Percentiles rank a stretch among this genome's conserved stretches.
Evolutionary conservation across 352 stramenopile species (phyloP).

Genomic region (Globisporangium lucens): DNA sequence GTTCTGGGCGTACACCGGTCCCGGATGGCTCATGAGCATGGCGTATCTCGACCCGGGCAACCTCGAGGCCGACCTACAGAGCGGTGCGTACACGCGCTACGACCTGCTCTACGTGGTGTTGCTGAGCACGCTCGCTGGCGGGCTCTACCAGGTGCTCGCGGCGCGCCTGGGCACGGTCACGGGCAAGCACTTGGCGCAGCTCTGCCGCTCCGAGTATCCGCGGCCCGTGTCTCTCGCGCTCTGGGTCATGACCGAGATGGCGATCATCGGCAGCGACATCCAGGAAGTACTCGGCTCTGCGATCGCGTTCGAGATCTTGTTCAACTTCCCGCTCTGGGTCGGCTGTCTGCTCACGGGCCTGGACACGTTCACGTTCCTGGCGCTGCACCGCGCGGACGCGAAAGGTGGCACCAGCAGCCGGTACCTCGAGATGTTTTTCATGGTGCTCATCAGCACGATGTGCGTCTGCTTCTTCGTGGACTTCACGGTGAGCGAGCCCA

Average conservation of each 20-base stretch:
- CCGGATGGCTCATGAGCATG: constrained; percentile 92
- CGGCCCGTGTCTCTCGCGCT: constrained; percentile 72
- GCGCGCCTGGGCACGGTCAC: constrained; percentile 91
- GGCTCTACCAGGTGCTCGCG: constrained; percentile 91
- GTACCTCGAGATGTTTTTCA: constrained; percentile 90
- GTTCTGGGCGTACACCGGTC: constrained; percentile 81
- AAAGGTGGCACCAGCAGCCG: constrained; percentile 16
- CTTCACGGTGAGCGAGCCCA: constrained; percentile 65
- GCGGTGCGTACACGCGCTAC: constrained; percentile 87
- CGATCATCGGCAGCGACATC: constrained; percentile 88
- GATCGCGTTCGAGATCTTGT: constrained; percentile 90
- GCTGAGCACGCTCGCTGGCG: constrained; percentile 75
- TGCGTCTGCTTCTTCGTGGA: constrained; percentile 92
- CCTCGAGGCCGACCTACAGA: constrained; percentile 94
- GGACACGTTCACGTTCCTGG: constrained; percentile 94
- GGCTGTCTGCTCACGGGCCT: constrained; percentile 87
- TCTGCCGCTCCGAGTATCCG: constrained; percentile 80
- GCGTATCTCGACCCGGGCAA: constrained; percentile 96
- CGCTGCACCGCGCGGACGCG: constrained; percentile 72
- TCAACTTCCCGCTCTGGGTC: constrained; percentile 87
- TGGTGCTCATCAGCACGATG: constrained; percentile 92
- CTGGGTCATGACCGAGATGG: constrained; percentile 94
- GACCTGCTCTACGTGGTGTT: constrained; percentile 90
- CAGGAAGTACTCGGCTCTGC: constrained; percentile 91
- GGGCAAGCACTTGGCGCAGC: constrained; percentile 88